Evolutionary conservation across 306 rosid species (phyloP), one percentile per base, ranked within the genome.

Genomic region (Echinosophora koreensis): DNA sequence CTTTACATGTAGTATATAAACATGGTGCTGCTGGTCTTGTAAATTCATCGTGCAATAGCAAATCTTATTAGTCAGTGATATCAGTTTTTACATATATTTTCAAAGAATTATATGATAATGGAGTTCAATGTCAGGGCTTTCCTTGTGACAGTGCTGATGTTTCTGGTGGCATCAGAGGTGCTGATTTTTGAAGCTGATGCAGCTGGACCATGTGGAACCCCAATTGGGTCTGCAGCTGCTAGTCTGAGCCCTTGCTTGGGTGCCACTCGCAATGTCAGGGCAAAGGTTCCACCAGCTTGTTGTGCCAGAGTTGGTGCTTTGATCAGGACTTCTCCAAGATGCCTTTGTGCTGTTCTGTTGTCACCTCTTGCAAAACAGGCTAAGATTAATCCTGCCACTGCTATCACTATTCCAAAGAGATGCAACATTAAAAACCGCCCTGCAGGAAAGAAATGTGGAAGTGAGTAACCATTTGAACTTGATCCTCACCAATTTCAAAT

Each of bases 381-480:
- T 0, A 89, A 89, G 66, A 90, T 94, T 32, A 90, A 92, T 27
- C 91, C 87, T 14, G 94, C 86, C 5, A 85, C 84, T 73, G 98
- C 97, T 28, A 90, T 94, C 13, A 84, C 91, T 50, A 58, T 94
- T 65, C 96, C 98, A 5, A 94, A 94, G 84, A 81, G 97, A 14
- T 94, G 98, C 93, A 90, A 86, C 86, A 92, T 94, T 64, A 83
- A 66, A 68, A 94, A 92, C 89, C 84, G 98, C 14, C 89, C 90
- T 2, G 89, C 73, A 14, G 98, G 97, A 59, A 89, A 90, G 84
- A 94, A 94, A 81, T 94, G 98, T 74, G 98, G 98, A 80, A 85
- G 96, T 94, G 82, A 94, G 98, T 74, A n/a, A 0, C 57, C 3
- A 8, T 9, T 79, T 50, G 15, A 71, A 44, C 16, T 55, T 49